Percentiles rank a stretch among this genome's conserved stretches.
These are phyloP conservation scores for Clonostachys byssicola DNA, from an alignment of 2,329 filamentous ascomycete species.

Conservation along the genomic window DNA sequence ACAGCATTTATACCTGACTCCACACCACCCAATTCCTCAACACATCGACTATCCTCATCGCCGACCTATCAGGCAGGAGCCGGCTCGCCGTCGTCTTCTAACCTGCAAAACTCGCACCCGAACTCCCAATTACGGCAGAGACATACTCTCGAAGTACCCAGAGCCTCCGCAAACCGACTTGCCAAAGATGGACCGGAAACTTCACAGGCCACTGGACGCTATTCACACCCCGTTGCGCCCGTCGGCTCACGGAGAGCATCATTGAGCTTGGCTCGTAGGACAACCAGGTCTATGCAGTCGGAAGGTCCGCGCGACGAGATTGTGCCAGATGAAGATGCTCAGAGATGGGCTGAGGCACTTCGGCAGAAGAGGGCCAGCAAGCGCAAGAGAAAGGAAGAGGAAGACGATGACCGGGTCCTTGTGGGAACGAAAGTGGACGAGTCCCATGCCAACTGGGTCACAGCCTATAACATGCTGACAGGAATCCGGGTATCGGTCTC, in stretches of 20 bases:
- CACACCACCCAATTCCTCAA: slow-evolving; percentile 13
- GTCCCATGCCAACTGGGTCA: slow-evolving; percentile 94
- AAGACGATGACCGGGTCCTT: slow-evolving; percentile 90
- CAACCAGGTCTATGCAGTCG: slow-evolving; percentile 81
- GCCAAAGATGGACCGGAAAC: slow-evolving; percentile 71
- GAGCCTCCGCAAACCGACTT: slow-evolving; percentile 55
- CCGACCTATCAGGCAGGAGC: slow-evolving; percentile 44
- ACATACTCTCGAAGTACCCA: slow-evolving; percentile 85
- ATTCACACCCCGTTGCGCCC: slow-evolving; percentile 62
- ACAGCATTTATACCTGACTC: background rate
- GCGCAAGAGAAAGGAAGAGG: slow-evolving; percentile 74
- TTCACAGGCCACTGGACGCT: slow-evolving; percentile 70
- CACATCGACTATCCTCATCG: slow-evolving; percentile 63
- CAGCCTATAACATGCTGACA: slow-evolving; percentile 98
- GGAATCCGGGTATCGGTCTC: slow-evolving; percentile 97
- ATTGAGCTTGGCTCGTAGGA: slow-evolving; percentile 74
- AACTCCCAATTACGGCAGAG: slow-evolving; percentile 68
- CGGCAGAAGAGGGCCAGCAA: slow-evolving; percentile 88
- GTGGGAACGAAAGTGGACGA: slow-evolving; percentile 98
- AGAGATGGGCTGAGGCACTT: slow-evolving; percentile 89
- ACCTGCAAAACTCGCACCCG: slow-evolving; percentile 37
- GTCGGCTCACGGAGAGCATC: slow-evolving; percentile 70
- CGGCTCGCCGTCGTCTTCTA: slow-evolving; percentile 40
- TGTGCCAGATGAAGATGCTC: slow-evolving; percentile 82
- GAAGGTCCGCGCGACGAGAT: slow-evolving; percentile 82